Evolutionary conservation across 2,329 filamentous ascomycete genomes (phyloP), one percentile per base, ranked within the genome.

Genomic region (Trichoderma sp.): DNA sequence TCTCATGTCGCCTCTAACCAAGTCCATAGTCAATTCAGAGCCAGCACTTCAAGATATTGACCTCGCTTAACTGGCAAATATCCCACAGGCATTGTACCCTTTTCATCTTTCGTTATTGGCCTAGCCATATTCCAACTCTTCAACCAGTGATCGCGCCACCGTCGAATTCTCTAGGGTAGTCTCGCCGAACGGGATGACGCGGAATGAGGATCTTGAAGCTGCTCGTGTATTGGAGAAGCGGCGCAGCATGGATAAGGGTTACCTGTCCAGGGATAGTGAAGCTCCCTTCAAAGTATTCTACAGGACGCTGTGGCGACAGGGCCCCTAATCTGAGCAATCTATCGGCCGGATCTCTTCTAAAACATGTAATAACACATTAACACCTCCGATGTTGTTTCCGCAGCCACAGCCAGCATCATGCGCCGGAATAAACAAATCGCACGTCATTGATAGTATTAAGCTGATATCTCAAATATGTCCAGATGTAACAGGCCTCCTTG

Each of bases 281-380:
- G 26, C 26, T 26, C 26, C 26, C 26, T 28, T n/a, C 3, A n/a
- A 43, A 9, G 15, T 43, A n/a, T 43, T 43, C 0, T 43, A 1
- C 4, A n/a, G 15, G 3, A 43, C 2, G 0, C 7, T 43, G 7
- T 43, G 15, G 39, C 15, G 39, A 43, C 3, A 43, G 4, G 15
- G 7, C 0, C 7, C 4, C 4, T 1, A 0, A 12, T 21, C 0
- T 21, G 11, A 12, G 43, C 8, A 3, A 12, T 21, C 12, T 12
- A 21, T 1, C 4, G 9, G n/a, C 8, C 2, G n/a, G 9, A 3
- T 4, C 4, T 47, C n/a, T 12, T 47, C 3, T 7, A 0, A 47
- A 11, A n/a, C 39, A 0, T 5, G 43, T 21, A 47, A 47, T 6
- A 47, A 4, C 43, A 47, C 43, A 3, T 2, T 3, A 4, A 21